Evolutionary conservation across 2,329 filamentous ascomycete genomes (phyloP), one percentile per base, ranked within the genome.

Genomic region (Colletotrichum endophyticum): DNA sequence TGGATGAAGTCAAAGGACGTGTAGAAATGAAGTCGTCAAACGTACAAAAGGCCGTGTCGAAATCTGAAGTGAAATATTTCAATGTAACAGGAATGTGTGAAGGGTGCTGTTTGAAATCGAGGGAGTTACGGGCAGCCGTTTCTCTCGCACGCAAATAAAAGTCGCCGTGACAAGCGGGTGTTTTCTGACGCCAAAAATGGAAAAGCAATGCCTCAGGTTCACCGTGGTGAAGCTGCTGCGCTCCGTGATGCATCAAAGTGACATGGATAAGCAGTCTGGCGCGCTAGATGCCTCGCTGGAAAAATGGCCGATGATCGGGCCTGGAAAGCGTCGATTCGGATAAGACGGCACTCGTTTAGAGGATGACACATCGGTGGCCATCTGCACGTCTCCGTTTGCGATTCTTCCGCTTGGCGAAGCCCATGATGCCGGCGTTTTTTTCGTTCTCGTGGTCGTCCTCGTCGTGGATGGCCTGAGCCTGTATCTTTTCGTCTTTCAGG

Each of bases 401-500:
- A 71, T 82, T 74, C 49, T 78, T 82, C 62, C 81, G 81, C 67
- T 83, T 84, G 67, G 81, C 83, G 56, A 84, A 82, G 27, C 82
- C 81, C 16, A 77, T 76, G 74, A 81, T 79, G 77, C 83, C 79
- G 66, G 88, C 86, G 53, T 85, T 84, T 72, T 87, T 88, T 78
- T 86, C 86, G 30, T 87, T 84, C 19, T 88, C 84, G 30, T 86
- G 84, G 28, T 87, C 84, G 19, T 88, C 84, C 22, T 86, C 84
- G 19, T 76, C 70, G 9, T 76, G 70, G 27, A 86, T 84, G n/a
- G 88, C 84, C 28, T 86, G 84, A 19, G 81, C 82, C 28, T 86
- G 83, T 25, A 81, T 81, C 4, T 87, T 85, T 80, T 93, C 91
- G 77, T 96, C 94, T 80, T 92, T 94, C 77, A 93, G 90, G 74